Evolutionary conservation across 345 rosid species (phyloP).

Genomic region (Melaleuca quinquenervia): DNA sequence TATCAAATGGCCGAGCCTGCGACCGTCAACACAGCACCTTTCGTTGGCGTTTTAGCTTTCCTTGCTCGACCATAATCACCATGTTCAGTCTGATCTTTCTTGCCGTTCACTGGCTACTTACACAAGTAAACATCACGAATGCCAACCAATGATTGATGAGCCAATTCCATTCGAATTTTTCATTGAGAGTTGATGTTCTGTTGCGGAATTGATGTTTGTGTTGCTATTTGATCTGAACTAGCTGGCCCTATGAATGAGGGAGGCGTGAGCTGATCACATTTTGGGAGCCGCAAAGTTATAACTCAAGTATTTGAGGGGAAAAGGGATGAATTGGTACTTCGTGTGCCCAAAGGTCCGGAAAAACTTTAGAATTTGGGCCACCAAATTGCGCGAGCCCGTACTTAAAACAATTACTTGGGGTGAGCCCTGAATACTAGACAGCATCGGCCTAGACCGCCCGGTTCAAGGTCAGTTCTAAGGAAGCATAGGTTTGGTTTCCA

Average conservation of each 20-base stretch:
- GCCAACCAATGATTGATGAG: background rate
- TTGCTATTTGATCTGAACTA: background rate
- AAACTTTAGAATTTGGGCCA: background rate
- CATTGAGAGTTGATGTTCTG: background rate
- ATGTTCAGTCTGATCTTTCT: background rate
- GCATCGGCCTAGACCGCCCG: background rate
- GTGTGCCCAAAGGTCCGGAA: background rate
- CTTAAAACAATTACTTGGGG: background rate
- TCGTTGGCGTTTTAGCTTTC: conserved; percentile 55
- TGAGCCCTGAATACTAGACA: background rate
- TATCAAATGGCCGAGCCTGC: conserved; percentile 38
- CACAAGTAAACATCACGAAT: background rate
- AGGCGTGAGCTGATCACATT: background rate
- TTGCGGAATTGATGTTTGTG: background rate
- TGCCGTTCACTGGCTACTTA: background rate
- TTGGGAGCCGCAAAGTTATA: background rate
- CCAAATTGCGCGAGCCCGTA: background rate
- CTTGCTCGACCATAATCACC: conserved; percentile 1
- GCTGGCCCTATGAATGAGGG: background rate
- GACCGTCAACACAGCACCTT: conserved; percentile 40
- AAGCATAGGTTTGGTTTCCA: no score
- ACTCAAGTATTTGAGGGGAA: background rate
- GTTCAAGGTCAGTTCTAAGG: background rate
- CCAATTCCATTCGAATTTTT: background rate
- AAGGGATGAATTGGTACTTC: background rate